Evolutionary conservation across 2,329 filamentous ascomycete genomes (phyloP).

Genomic region (Venturia pyrina): DNA sequence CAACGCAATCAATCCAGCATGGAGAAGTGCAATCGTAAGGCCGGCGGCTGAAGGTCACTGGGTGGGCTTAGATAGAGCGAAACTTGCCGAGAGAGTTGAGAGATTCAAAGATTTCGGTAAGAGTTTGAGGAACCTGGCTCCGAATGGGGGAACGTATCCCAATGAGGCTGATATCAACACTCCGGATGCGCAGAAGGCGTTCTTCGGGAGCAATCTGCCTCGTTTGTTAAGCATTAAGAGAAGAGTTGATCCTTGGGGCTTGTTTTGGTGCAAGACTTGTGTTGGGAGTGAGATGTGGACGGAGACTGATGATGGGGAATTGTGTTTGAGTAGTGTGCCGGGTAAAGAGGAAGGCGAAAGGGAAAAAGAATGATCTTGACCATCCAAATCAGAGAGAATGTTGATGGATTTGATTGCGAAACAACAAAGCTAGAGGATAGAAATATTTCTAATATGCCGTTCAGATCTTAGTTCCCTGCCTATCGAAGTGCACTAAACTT

Average conservation of each 20-base stretch:
- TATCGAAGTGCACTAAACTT: too few relatives aligned
- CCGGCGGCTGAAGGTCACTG: conserved; percentile 18
- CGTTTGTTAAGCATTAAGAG: conserved; percentile 10
- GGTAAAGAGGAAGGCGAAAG: too few relatives aligned
- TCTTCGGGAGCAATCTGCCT: conserved; percentile 12
- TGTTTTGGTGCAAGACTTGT: conserved; percentile 11
- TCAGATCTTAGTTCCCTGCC: too few relatives aligned
- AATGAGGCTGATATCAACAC: conserved; percentile 7
- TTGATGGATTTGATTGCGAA: too few relatives aligned
- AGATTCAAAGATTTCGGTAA: background rate
- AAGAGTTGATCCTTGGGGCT: conserved; percentile 10
- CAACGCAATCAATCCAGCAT: conserved; percentile 17
- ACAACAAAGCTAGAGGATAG: too few relatives aligned
- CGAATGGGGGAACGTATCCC: conserved; percentile 3
- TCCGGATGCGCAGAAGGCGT: conserved; percentile 11
- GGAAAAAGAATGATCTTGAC: too few relatives aligned
- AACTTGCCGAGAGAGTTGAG: background rate
- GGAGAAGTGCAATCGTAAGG: conserved; percentile 14
- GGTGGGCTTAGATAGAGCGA: background rate
- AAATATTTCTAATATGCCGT: too few relatives aligned
- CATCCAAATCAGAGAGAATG: too few relatives aligned
- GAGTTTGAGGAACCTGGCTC: conserved; percentile 4
- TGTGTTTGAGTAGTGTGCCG: background rate
- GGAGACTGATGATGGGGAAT: background rate
- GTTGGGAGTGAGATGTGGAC: conserved; percentile 10